Conservation (phyloP, 2,329 filamentous ascomycete species). For the Stagonosporopsis chrysanthemi region DNA sequence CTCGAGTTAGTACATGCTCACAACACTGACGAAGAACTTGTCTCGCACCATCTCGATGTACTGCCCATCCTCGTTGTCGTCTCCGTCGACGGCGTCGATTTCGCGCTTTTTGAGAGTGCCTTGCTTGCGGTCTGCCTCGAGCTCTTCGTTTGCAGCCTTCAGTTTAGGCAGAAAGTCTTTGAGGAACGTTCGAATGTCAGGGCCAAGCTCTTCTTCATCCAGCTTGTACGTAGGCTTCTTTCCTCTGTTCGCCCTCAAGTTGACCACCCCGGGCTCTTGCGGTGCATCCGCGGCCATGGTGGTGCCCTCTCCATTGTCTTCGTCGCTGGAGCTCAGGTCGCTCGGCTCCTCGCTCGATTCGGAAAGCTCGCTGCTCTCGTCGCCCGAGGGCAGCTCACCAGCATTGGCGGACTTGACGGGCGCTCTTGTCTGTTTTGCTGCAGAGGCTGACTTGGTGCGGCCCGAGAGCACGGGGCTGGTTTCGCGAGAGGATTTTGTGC, state of each 20-base stretch:
- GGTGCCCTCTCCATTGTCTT: constrained; percentile 29
- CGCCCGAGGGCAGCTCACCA: constrained; percentile 32
- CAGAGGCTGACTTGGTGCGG: constrained; percentile 27
- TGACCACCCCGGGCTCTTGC: constrained; percentile 30
- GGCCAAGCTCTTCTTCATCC: constrained; percentile 31
- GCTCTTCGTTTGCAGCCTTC: constrained; percentile 53
- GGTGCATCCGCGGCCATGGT: constrained; percentile 12
- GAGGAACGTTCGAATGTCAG: constrained; percentile 47
- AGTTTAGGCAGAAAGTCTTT: constrained; percentile 54
- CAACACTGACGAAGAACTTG: background rate
- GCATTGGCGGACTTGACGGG: constrained; percentile 27
- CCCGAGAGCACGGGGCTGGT: constrained; percentile 32
- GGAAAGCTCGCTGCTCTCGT: constrained; percentile 41
- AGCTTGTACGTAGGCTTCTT: constrained; percentile 45
- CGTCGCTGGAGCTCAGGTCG: constrained; percentile 44
- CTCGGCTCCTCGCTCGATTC: constrained; percentile 50
- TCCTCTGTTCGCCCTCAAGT: constrained; percentile 40
- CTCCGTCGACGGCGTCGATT: constrained; percentile 47
- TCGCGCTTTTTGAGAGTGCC: constrained; percentile 49
- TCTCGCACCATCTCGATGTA: constrained; percentile 53
- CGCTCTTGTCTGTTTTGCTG: constrained; percentile 26
- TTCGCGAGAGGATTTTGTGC: constrained; percentile 32
- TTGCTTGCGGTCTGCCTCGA: constrained; percentile 50
- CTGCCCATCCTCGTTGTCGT: constrained; percentile 28
- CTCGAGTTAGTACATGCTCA: constrained; percentile 14